Base-by-base conservation (phyloP, 2,329 filamentous ascomycete genomes). In the Xylaria sp. region DNA sequence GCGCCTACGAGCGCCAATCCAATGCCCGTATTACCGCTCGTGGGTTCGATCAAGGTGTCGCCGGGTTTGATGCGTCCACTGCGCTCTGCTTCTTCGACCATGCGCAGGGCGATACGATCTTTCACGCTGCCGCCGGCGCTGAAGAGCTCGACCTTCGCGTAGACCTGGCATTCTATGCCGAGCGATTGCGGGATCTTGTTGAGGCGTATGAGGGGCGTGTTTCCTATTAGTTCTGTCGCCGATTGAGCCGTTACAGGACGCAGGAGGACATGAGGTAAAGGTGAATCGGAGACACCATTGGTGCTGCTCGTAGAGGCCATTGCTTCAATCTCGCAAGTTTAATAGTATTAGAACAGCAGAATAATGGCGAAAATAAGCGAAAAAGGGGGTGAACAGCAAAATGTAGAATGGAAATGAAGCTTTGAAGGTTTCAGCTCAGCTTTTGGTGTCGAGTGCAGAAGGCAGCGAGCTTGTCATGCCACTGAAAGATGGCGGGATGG, bases 1-100 rank as follows among this genome's bases (percentile, higher is more conserved):
- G 95, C 95, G 60, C 87, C 94, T 17, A 98, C 94, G 33, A 99
- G 87, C 27, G 95, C 95, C 40, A 99, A 84, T 21, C 95, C 95
- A 68, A 99, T 99, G 68, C 95, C 95, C 82, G 95, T 99, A 77
- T 99, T 99, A 57, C 95, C 95, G 73, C 92, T 97, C 48, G 95
- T 99, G 9, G 95, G 95, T 84, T 99, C 95, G 74, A 99, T 99
- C 72, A 99, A 81, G 54, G 93, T 98, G 79, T 98, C 93, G 58
- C 94, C 95, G 27, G 95, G 95, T 84, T 95, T 97, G 79, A 99
- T 97, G 67, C 94, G 88, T 46, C 95, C 95, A 54, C 86, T 89
- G 74, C 87, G 88, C 83, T 99, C 95, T 13, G 95, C 95, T 76
- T 94, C 91, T 79, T 98, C 93, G 64, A 99, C 90, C 95, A 99